Evolutionary conservation across 495 filamentous ascomycete genomes (phyloP).

Genomic region (Acidomyces sp.): DNA sequence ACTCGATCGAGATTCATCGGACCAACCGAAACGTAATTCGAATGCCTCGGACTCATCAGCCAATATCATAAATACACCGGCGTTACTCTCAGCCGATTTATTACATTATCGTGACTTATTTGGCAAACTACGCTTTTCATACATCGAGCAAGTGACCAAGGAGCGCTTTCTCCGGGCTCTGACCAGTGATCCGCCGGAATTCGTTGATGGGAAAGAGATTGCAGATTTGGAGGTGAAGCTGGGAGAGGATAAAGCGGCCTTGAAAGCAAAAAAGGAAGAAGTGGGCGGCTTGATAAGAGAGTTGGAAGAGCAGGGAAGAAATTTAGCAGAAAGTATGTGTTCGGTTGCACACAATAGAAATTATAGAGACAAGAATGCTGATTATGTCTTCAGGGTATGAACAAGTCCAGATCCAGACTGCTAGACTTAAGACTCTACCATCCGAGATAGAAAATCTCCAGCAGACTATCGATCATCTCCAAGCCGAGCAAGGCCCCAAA

Average conservation of each 20-base stretch:
- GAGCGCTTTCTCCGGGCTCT: conserved; percentile 67
- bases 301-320: conserved; percentile 54
- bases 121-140: conserved; percentile 90
- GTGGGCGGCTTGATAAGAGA: conserved; percentile 58
- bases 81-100: conserved; percentile 71
- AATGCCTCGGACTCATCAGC: conserved; percentile 58
- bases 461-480: conserved; percentile 42
- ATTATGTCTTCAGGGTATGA: conserved; percentile 41
- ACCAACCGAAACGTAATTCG: conserved; percentile 29
- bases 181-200: conserved; percentile 72
- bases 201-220: conserved; percentile 73
- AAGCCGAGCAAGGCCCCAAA: conserved; percentile 26
- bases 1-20: conserved; percentile 21
- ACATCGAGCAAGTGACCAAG: conserved; percentile 69
- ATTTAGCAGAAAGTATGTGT: conserved; percentile 37
- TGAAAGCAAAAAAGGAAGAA: conserved; percentile 67
- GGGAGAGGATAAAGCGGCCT: conserved; percentile 53
- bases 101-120: conserved; percentile 90
- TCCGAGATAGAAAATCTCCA: conserved; percentile 49
- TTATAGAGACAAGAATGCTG: conserved; percentile 11
- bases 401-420: conserved; percentile 46
- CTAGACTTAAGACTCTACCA: conserved; percentile 47
- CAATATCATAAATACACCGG: conserved; percentile 54
- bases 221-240: conserved; percentile 62
- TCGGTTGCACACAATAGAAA: conserved; percentile 14